phyloP scores from a whole-genome alignment of 768 basidiomycete genomes.

The Rhizopogon vesiculosus region DNA sequence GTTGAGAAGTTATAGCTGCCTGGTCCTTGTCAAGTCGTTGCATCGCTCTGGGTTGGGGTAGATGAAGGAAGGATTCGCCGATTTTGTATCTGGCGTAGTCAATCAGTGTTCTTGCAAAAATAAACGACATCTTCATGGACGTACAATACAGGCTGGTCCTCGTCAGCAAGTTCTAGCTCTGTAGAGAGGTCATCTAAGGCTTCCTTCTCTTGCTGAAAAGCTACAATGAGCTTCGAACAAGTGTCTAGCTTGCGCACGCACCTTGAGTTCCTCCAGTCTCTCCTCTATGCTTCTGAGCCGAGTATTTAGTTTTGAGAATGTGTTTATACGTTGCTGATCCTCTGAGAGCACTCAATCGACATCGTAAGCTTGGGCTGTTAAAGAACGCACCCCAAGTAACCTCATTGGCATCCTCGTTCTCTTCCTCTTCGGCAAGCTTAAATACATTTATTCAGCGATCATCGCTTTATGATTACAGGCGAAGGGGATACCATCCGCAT shows the following conservation, averaged over 20 bases:
- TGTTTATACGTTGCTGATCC: constrained; percentile 89
- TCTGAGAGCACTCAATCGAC: constrained; percentile 30
- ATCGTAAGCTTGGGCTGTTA: neutral
- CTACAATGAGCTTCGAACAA: neutral
- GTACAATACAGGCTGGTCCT: constrained; percentile 75
- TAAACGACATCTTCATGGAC: constrained; percentile 17
- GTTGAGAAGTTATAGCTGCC: constrained; percentile 48
- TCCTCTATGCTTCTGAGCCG: constrained; percentile 70
- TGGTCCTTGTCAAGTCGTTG: constrained; percentile 71
- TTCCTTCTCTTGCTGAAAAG: constrained; percentile 86
- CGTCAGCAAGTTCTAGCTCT: constrained; percentile 87
- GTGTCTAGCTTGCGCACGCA: constrained; percentile 23
- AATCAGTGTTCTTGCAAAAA: neutral
- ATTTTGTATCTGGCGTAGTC: constrained; percentile 66
- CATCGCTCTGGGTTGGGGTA: constrained; percentile 64
- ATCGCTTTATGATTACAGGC: neutral
- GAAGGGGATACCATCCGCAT: constrained; percentile 52
- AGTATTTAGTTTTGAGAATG: constrained; percentile 88
- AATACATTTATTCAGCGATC: constrained; percentile 3
- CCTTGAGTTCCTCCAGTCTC: constrained; percentile 70
- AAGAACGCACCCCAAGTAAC: constrained; percentile 74
- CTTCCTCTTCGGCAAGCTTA: constrained; percentile 73
- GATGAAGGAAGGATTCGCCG: constrained; percentile 84
- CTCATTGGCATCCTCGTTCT: constrained; percentile 67
- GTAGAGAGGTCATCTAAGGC: constrained; percentile 84